phyloP scores from a whole-genome alignment of 2,329 filamentous ascomycete species.

The Hymenoscyphus fraxineus region DNA sequence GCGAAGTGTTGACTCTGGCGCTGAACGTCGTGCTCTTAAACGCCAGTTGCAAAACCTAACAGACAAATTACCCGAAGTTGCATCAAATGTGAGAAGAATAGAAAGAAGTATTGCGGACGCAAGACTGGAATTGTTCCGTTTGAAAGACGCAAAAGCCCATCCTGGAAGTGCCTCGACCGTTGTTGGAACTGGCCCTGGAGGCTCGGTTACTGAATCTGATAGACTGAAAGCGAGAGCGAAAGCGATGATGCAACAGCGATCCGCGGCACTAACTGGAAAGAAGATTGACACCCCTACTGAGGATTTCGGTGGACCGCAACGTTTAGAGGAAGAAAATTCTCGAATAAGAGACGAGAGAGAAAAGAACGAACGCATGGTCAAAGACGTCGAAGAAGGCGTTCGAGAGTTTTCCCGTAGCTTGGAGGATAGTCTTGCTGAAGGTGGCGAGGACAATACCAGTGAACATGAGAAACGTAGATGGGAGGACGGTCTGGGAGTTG shows the following conservation, averaged over 20 bases:
- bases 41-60: conserved; percentile 85
- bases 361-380: conserved; percentile 93
- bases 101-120: conserved; percentile 93
- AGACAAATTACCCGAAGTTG: conserved; percentile 86
- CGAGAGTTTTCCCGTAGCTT: conserved; percentile 80
- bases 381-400: conserved; percentile 94
- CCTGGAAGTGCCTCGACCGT: conserved; percentile 76
- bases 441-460: conserved; percentile 66
- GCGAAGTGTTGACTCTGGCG: conserved; percentile 73
- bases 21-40: conserved; percentile 79
- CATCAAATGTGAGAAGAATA: conserved; percentile 84
- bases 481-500: conserved; percentile 94
- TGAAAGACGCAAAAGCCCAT: conserved; percentile 89
- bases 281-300: conserved; percentile 67
- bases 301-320: conserved; percentile 73
- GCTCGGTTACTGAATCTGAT: conserved; percentile 86
- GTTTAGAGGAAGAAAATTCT: conserved; percentile 83
- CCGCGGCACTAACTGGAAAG: conserved; percentile 85
- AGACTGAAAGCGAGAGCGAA: conserved; percentile 91
- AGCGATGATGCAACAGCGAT: conserved; percentile 98
- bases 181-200: conserved; percentile 88
- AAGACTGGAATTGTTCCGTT: conserved; percentile 84
- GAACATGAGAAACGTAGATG: conserved; percentile 91
- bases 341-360: conserved; percentile 81
- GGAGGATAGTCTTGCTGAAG: conserved; percentile 83